These are phyloP conservation scores for Bipolaris victoriae DNA, from an alignment of 2,329 filamentous ascomycete species.

Conservation along the genomic window DNA sequence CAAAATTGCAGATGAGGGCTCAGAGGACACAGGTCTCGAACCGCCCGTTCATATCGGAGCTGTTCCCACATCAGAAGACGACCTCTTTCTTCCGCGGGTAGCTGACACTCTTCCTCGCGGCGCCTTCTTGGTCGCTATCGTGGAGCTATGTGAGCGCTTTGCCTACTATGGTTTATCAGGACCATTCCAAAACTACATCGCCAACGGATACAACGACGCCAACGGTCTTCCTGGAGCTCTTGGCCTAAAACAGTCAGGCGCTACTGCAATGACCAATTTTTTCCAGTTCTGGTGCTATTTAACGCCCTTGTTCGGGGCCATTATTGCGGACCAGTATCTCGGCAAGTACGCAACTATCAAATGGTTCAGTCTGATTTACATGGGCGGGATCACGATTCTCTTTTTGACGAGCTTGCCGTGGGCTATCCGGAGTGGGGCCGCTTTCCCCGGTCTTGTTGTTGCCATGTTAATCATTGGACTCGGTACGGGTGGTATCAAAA, in stretches of 20 bases:
- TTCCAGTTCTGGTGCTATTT: conserved; percentile 59
- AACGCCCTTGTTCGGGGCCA: conserved; percentile 56
- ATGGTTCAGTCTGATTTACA: conserved; percentile 67
- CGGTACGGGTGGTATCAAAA: conserved; percentile 81
- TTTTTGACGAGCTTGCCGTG: conserved; percentile 68
- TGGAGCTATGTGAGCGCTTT: conserved; percentile 58
- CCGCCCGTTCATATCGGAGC: conserved; percentile 27
- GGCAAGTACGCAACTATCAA: conserved; percentile 75
- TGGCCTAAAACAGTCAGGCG: conserved; percentile 51
- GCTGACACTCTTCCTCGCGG: conserved; percentile 54
- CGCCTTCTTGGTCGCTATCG: conserved; percentile 56
- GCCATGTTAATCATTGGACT: conserved; percentile 73
- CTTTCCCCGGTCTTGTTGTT: conserved; percentile 68
- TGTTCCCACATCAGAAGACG: conserved; percentile 35
- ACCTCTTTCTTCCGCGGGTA: conserved; percentile 40
- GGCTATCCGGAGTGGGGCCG: conserved; percentile 65
- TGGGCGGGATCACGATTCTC: conserved; percentile 70
- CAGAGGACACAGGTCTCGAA: conserved; percentile 3
- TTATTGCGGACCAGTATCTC: conserved; percentile 69
- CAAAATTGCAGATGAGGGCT: conserved; percentile 13
- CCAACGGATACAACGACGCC: conserved; percentile 48
- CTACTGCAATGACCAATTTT: conserved; percentile 55
- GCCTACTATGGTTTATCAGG: conserved; percentile 55
- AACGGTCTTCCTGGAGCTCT: conserved; percentile 52
- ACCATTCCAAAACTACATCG: conserved; percentile 59